phyloP scores from a whole-genome alignment of 768 basidiomycete species.

The Lentinula detonsa region DNA sequence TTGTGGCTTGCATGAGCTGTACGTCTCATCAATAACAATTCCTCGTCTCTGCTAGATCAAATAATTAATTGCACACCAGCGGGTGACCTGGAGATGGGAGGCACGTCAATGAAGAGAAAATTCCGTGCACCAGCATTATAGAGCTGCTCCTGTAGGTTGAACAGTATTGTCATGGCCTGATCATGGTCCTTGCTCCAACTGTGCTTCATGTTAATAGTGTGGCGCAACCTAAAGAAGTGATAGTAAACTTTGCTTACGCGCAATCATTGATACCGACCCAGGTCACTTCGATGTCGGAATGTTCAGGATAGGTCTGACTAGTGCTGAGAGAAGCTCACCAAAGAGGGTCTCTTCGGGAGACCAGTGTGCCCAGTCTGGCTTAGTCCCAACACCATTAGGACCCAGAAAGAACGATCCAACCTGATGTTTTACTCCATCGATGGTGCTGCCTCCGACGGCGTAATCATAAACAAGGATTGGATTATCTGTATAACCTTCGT shows the following conservation, averaged over 20 bases:
- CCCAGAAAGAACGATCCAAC: slow-evolving; percentile 33
- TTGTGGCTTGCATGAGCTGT: neutral
- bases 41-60: neutral
- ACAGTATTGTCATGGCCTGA: slow-evolving; percentile 26
- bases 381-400: slow-evolving; percentile 20
- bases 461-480: slow-evolving; percentile 52
- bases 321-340: slow-evolving; percentile 23
- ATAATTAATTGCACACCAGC: neutral
- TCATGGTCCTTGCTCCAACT: slow-evolving; percentile 17
- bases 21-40: neutral
- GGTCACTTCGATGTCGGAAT: slow-evolving; percentile 31
- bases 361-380: slow-evolving; percentile 35
- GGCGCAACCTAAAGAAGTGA: neutral
- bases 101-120: slow-evolving; percentile 45
- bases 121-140: slow-evolving; percentile 42
- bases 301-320: neutral
- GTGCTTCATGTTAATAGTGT: neutral
- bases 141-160: slow-evolving; percentile 39
- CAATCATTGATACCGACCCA: slow-evolving; percentile 70
- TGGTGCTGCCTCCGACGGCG: slow-evolving; percentile 46
- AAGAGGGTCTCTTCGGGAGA: slow-evolving; percentile 36
- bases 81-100: slow-evolving; percentile 36
- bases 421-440: slow-evolving; percentile 35
- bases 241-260: slow-evolving; percentile 28
- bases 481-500: slow-evolving; percentile 21